Evolutionary conservation across 2,329 filamentous ascomycete species (phyloP).

Genomic region (Calonectria leucothoes): DNA sequence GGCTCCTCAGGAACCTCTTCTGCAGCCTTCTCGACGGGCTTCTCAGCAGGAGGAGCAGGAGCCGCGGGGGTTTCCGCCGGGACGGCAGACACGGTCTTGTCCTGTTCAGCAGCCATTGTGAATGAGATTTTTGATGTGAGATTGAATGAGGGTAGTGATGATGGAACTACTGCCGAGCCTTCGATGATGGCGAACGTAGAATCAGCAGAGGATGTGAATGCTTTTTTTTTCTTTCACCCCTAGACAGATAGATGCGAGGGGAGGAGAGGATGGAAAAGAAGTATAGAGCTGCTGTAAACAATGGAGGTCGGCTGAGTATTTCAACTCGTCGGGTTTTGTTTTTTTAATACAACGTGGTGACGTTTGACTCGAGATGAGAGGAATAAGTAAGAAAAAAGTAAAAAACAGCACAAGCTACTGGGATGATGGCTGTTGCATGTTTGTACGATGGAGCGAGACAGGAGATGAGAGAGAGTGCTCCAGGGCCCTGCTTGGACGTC

Average conservation of each 20-base stretch:
- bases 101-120: constrained; percentile 47
- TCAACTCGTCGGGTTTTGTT: not conserved
- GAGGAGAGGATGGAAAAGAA: not conserved
- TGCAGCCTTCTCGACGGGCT: not conserved
- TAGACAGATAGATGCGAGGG: not conserved
- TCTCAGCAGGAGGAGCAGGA: constrained; percentile 24
- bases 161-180: not conserved
- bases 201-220: not conserved
- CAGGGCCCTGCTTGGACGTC: constrained; percentile 10
- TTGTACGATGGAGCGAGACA: constrained; percentile 13
- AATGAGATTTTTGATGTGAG: not conserved
- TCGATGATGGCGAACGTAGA: constrained; percentile 2
- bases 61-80: constrained; percentile 19
- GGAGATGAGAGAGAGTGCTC: constrained; percentile 5
- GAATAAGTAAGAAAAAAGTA: not conserved
- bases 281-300: not conserved
- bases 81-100: constrained; percentile 31
- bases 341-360: not conserved
- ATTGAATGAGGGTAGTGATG: not conserved
- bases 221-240: not conserved
- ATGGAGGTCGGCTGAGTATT: not conserved
- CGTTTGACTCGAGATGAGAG: constrained; percentile 19
- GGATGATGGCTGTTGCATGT: constrained; percentile 19
- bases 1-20: not conserved
- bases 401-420: constrained; percentile 4